phyloP scores from a whole-genome alignment of 1,284 basidiomycete species.

The Puccinia hordei region DNA sequence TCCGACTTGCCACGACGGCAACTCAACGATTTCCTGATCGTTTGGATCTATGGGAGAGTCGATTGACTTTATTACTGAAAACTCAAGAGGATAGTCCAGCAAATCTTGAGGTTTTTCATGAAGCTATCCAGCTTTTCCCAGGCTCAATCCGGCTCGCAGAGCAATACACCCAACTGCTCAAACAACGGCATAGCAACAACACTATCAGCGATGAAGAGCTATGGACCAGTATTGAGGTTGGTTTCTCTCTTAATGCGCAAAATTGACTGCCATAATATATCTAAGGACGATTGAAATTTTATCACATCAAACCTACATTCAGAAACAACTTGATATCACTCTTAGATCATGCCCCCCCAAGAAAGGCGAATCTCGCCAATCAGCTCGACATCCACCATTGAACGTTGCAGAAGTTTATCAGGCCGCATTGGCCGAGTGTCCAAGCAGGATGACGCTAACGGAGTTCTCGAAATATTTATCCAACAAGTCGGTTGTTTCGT shows the following conservation, averaged over 20 bases:
- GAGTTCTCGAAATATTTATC: slow-evolving; percentile 21
- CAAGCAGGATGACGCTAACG: neutral
- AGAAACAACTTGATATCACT: slow-evolving; percentile 21
- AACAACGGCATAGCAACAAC: neutral
- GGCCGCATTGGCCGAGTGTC: slow-evolving; percentile 7
- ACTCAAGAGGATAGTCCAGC: neutral
- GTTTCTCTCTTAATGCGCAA: neutral
- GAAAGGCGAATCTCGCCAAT: neutral
- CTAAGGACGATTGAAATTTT: neutral
- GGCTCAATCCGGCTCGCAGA: slow-evolving; percentile 40
- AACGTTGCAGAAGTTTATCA: slow-evolving; percentile 32
- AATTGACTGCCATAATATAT: neutral
- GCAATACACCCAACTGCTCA: slow-evolving; percentile 12
- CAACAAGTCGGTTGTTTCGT: slow-evolving; percentile 24
- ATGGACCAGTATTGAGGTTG: slow-evolving; percentile 15
- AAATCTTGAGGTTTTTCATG: slow-evolving; percentile 9
- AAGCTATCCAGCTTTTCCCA: slow-evolving; percentile 24
- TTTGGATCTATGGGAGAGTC: slow-evolving; percentile 21
- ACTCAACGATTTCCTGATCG: slow-evolving; percentile 33
- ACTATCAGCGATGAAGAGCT: slow-evolving; percentile 31
- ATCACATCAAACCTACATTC: neutral
- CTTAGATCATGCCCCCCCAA: neutral
- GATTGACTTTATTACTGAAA: slow-evolving; percentile 23
- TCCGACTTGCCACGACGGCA: slow-evolving; percentile 10
- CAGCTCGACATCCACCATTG: neutral